Evolutionary conservation across 1,284 basidiomycete genomes (phyloP).

Genomic region (Sphagnurus paluster): DNA sequence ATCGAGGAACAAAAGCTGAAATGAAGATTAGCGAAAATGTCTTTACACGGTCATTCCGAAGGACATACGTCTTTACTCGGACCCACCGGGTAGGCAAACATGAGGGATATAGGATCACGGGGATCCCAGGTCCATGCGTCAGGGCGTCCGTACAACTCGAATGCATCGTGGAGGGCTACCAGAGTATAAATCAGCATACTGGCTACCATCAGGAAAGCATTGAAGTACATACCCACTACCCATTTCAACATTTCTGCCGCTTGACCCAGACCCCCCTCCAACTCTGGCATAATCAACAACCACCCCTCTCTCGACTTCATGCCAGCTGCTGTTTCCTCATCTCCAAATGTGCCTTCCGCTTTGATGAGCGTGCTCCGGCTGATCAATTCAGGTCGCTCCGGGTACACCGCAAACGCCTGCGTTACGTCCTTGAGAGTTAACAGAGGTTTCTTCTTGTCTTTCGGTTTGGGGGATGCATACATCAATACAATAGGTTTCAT

Average conservation of each 20-base stretch:
- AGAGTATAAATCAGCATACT: slow-evolving; percentile 11
- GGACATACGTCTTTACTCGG: slow-evolving; percentile 66
- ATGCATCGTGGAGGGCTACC: slow-evolving; percentile 82
- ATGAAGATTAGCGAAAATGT: background rate
- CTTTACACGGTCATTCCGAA: slow-evolving; percentile 2
- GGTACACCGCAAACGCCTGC: slow-evolving; percentile 89
- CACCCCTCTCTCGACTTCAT: slow-evolving; percentile 76
- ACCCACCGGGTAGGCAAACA: slow-evolving; percentile 84
- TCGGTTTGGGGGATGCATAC: slow-evolving; percentile 60
- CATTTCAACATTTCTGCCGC: slow-evolving; percentile 89
- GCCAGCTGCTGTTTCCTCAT: slow-evolving; percentile 66
- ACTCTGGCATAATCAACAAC: slow-evolving; percentile 86
- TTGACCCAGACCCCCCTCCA: slow-evolving; percentile 42
- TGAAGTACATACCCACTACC: slow-evolving; percentile 72
- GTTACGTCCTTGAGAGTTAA: slow-evolving; percentile 57
- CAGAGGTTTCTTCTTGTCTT: slow-evolving; percentile 68
- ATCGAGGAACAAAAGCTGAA: slow-evolving; percentile 84
- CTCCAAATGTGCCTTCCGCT: slow-evolving; percentile 78
- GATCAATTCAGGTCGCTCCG: slow-evolving; percentile 92
- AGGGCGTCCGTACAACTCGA: slow-evolving; percentile 85
- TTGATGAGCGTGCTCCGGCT: slow-evolving; percentile 87
- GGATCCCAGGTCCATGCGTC: slow-evolving; percentile 86
- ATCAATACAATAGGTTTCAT: slow-evolving; percentile 56
- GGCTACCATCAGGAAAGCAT: slow-evolving; percentile 3
- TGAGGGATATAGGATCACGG: slow-evolving; percentile 69